Percentiles rank a stretch among this genome's conserved stretches.
Evolutionary conservation across 2,329 filamentous ascomycete genomes (phyloP).

Genomic region (Neurospora sp.): DNA sequence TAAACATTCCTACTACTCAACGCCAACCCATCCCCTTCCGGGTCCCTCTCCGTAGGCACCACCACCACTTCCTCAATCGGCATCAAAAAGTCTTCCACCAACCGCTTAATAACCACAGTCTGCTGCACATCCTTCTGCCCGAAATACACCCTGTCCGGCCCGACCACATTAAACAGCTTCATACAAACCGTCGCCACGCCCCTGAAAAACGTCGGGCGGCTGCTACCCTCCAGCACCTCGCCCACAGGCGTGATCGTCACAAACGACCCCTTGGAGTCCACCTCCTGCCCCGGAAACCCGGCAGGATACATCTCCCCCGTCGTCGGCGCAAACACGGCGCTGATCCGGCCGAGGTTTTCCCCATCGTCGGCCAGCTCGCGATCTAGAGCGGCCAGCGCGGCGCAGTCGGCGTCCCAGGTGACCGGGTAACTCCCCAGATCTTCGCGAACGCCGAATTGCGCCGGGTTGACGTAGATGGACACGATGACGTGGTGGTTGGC

Average conservation of each 20-base stretch:
- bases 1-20: conserved; percentile 93
- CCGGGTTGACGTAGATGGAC: conserved; percentile 91
- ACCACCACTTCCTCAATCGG: conserved; percentile 65
- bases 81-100: conserved; percentile 82
- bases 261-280: conserved; percentile 75
- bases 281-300: conserved; percentile 60
- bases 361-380: conserved; percentile 57
- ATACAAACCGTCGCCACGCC: conserved; percentile 95
- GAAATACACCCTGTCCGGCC: conserved; percentile 77
- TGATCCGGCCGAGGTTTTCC: conserved; percentile 56
- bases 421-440: conserved; percentile 76
- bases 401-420: conserved; percentile 73
- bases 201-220: conserved; percentile 87
- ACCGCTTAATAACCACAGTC: conserved; percentile 75
- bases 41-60: conserved; percentile 63
- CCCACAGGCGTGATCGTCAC: conserved; percentile 82
- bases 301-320: conserved; percentile 82
- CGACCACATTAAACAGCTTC: conserved; percentile 82
- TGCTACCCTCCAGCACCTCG: conserved; percentile 72
- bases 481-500: conserved; percentile 85
- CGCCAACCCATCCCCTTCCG: conserved; percentile 61
- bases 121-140: conserved; percentile 98
- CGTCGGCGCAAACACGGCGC: conserved; percentile 77
- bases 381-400: conserved; percentile 58
- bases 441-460: conserved; percentile 85